Evolutionary conservation across 345 rosid species (phyloP), one percentile per base, ranked within the genome.

Genomic region (Hibiscus syriacus): DNA sequence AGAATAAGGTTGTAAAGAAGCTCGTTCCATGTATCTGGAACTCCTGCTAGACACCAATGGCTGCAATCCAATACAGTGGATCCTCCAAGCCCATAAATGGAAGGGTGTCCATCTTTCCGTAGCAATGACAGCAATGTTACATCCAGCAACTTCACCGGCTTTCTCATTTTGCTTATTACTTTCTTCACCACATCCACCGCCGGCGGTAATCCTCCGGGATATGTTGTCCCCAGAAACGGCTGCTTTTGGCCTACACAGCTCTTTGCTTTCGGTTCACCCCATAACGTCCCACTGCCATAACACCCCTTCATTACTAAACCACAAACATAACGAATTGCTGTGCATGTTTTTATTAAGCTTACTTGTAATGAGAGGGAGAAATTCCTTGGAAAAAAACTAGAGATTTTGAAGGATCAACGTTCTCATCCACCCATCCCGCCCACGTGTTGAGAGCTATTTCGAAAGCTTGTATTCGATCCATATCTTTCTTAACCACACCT

Each of bases 11-110:
- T 59, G 45, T 67, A 67, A 25, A 92, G 88, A 83, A 92, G 80
- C 67, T 79, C 81, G 72, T 90, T 92, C 98, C 98, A 92, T 69
- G 92, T 82, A 71, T 92, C 98, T 0, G 98, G 95, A 73, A 90
- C 97, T 5, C 98, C 98, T 0, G 88, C 69, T 55, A 92, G 86
- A 72, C 98, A 92, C 98, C 98, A 92, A 38, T 90, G 98, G 76
- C 90, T 88, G 78, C 98, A 92, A 52, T 92, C 98, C 83, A 46
- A 26, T 90, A 81, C 80, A 0, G 75, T 69, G 12, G 29, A 71
- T 0, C 91, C 93, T 1, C 77, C 73, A 0, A 86, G 64, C 13
- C 97, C 97, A 36, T 85, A 92, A 5, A 65, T 55, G 1, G 98
- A 92, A 75, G 98, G 98, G 72, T 90, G 98, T 0, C 85, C 98